Evolutionary conservation across 192 early-diverging fungal species (phyloP).

Genomic region (Coemansia sp.): DNA sequence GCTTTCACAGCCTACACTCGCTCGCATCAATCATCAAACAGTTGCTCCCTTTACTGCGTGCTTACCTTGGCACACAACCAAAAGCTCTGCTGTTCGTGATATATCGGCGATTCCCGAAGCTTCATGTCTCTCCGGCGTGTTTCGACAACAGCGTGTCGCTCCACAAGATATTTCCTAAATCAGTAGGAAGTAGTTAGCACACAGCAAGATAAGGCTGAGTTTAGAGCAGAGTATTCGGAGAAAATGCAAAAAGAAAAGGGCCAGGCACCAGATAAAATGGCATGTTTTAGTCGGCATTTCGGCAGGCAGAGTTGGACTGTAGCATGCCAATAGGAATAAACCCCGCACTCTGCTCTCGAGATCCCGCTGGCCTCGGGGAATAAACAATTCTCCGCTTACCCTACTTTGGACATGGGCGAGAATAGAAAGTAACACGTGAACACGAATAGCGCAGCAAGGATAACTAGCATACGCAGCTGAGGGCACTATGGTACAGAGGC

Average conservation of each 20-base stretch:
- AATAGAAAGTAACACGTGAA: conserved; percentile 6
- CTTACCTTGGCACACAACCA: conserved; percentile 55
- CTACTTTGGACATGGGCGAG: conserved; percentile 6
- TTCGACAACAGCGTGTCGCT: conserved; percentile 16
- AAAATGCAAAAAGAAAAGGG: conserved; percentile 1
- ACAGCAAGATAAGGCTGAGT: background rate
- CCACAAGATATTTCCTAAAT: conserved; percentile 26
- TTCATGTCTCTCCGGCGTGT: conserved; percentile 31
- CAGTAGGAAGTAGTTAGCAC: background rate
- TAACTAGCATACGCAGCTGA: background rate
- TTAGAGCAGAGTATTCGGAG: background rate
- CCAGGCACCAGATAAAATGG: background rate
- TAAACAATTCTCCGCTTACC: conserved; percentile 12
- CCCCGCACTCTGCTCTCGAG: background rate
- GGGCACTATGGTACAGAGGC: background rate
- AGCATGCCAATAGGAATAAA: conserved; percentile 4
- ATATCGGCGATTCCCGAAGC: conserved; percentile 48
- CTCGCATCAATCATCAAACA: too few species aligned
- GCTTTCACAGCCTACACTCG: background rate
- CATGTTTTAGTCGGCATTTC: background rate
- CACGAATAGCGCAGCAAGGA: background rate
- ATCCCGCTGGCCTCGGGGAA: background rate
- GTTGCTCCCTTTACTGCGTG: background rate
- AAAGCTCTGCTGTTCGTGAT: conserved; percentile 53
- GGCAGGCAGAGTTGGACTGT: background rate